Evolutionary conservation across 1,284 basidiomycete genomes (phyloP).

Genomic region (Psilocybe mexicana): DNA sequence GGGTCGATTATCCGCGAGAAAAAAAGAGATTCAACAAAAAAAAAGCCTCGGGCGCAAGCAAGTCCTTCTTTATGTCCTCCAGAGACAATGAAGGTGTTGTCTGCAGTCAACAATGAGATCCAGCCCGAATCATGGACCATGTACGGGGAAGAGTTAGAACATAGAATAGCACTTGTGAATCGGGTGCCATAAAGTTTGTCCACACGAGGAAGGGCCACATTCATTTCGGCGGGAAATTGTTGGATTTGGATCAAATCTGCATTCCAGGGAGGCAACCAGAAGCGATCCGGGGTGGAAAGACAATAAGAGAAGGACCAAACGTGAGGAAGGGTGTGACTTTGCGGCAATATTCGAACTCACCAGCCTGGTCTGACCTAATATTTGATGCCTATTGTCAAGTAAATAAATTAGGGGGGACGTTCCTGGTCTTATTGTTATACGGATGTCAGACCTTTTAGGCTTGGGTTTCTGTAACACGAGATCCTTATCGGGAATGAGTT

Average conservation of each 20-base stretch:
- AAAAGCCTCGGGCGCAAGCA: slow-evolving; percentile 1
- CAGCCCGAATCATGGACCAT: slow-evolving; percentile 25
- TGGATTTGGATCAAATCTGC: slow-evolving; percentile 25
- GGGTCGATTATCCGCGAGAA: not conserved
- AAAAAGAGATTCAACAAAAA: slow-evolving; percentile 13
- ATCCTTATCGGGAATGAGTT: slow-evolving; percentile 20
- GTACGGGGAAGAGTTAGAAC: slow-evolving; percentile 24
- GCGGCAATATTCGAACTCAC: slow-evolving; percentile 27
- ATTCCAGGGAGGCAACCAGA: slow-evolving; percentile 31
- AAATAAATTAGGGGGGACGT: slow-evolving; percentile 29
- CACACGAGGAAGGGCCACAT: slow-evolving; percentile 32
- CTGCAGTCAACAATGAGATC: slow-evolving; percentile 30
- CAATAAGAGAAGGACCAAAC: slow-evolving; percentile 35
- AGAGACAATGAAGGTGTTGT: slow-evolving; percentile 27
- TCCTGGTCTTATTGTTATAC: slow-evolving; percentile 42
- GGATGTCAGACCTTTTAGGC: slow-evolving; percentile 13
- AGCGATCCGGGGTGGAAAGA: slow-evolving; percentile 30
- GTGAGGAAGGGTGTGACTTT: slow-evolving; percentile 26
- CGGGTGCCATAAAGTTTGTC: slow-evolving; percentile 31
- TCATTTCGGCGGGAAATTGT: slow-evolving; percentile 28
- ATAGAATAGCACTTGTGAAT: slow-evolving; percentile 21
- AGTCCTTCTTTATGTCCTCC: slow-evolving; percentile 29
- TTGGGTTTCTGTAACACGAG: slow-evolving; percentile 7
- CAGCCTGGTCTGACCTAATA: slow-evolving; percentile 27
- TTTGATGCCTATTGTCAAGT: slow-evolving; percentile 35